Base-by-base conservation (phyloP, 371 early-diverging fungal species). In the Mortierella sp. region DNA sequence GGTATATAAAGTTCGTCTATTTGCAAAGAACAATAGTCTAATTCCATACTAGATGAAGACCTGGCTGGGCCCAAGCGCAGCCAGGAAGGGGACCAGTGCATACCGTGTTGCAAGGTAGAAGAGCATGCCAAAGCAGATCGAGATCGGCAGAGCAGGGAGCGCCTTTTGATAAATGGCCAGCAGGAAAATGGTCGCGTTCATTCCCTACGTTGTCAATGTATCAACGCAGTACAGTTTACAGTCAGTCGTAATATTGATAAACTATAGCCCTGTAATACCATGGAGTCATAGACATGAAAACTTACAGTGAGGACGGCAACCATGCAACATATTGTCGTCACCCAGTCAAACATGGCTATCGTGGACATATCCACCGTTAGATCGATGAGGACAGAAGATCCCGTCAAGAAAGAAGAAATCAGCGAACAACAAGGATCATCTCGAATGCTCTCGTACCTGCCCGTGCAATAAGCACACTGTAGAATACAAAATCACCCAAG, bases 401-500 rank as follows among this genome's bases (percentile, higher is more conserved):
- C n/a, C n/a, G n/a, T n/a, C n/a, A n/a, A n/a, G n/a, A n/a, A n/a
- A n/a, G n/a, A n/a, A n/a, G n/a, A n/a, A n/a, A n/a, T n/a, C n/a
- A n/a, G n/a, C n/a, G n/a, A n/a, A n/a, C n/a, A n/a, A n/a, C n/a
- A n/a, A n/a, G n/a, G n/a, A n/a, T n/a, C n/a, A n/a, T n/a, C n/a
- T n/a, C n/a, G n/a, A n/a, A n/a, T 50, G 8, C 28, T 37, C 34
- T 57, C 53, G 79, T 82, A 90, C 90, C 89, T 72, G 95, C 94
- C 55, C 92, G 80, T 6, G 92, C 92, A 56, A 94, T 86, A 56
- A 95, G 79, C 9, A 95, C 94, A 78, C 90, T 90, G 70, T 94
- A 95, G 70, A 95, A 95, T 9, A 95, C 94, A 84, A 95, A 95
- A 69, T 95, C 95, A 19, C 95, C 95, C 47, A 95, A 70, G 6